Percentiles rank a stretch among this genome's conserved stretches.
phyloP scores from a whole-genome alignment of 2,329 filamentous ascomycete genomes.

The Hirsutella minnesotensis region DNA sequence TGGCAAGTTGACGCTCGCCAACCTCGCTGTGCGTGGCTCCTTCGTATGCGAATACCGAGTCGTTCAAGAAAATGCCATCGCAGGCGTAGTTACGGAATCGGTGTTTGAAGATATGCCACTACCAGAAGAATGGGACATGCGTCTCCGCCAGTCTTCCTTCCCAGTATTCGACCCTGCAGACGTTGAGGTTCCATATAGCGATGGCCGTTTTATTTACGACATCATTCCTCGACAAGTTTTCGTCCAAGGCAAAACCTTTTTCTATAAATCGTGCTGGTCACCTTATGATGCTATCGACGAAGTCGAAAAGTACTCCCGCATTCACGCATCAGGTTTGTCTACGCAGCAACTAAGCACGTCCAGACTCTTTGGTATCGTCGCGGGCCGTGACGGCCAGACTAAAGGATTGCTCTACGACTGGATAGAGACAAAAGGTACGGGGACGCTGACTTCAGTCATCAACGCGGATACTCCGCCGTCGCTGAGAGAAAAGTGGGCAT shows the following conservation, averaged over 20 bases:
- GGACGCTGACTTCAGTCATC: too few relatives aligned
- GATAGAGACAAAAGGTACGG: too few relatives aligned
- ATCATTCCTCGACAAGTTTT: constrained; percentile 6
- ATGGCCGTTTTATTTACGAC: constrained; percentile 1
- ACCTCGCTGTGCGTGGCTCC: constrained; percentile 1
- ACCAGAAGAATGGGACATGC: constrained; percentile 2
- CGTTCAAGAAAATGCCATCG: constrained; percentile 1
- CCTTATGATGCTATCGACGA: constrained; percentile 4
- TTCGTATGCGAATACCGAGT: constrained; percentile 4
- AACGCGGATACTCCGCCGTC: too few relatives aligned
- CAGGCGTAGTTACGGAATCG: not conserved
- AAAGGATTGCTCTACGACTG: too few relatives aligned
- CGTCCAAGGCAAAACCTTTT: constrained; percentile 6
- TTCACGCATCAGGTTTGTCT: not conserved
- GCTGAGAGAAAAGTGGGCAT: too few relatives aligned
- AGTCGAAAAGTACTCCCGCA: constrained; percentile 2
- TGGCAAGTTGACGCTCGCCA: constrained; percentile 6
- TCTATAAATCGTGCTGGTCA: constrained; percentile 5
- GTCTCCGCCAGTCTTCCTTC: not conserved
- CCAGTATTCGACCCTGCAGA: constrained; percentile 2
- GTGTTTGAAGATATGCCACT: not conserved
- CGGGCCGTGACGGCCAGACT: too few relatives aligned
- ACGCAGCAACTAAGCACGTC: too few relatives aligned
- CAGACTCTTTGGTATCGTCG: too few relatives aligned
- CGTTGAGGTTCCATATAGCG: constrained; percentile 2